These are phyloP conservation scores for Barbatosphaeria neglecta DNA, from an alignment of 495 filamentous ascomycete genomes.

Conservation along the genomic window DNA sequence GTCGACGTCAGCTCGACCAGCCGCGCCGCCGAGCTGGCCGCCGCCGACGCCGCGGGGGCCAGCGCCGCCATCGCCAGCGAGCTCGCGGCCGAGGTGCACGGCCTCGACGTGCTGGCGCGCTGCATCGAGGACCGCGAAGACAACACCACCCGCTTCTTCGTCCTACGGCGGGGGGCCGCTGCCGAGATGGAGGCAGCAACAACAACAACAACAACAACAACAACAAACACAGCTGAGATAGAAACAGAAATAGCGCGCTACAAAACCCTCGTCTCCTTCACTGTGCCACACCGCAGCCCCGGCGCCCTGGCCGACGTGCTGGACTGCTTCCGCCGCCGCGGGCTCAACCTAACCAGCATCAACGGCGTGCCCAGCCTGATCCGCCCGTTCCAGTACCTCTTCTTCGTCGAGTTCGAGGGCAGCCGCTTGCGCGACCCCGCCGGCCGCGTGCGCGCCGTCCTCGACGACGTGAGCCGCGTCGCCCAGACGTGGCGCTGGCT, in stretches of 20 bases:
- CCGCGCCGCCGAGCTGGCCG: slow-evolving; percentile 66
- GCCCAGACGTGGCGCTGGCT: slow-evolving; percentile 38
- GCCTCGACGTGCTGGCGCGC: slow-evolving; percentile 55
- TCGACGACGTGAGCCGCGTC: slow-evolving; percentile 28
- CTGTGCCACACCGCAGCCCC: slow-evolving; percentile 59
- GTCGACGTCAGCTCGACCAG: slow-evolving; percentile 82
- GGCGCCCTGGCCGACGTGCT: slow-evolving; percentile 76
- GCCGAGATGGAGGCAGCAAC: neutral
- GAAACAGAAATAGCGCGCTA: no score
- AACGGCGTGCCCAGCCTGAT: slow-evolving; percentile 70
- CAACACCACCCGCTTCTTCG: slow-evolving; percentile 83
- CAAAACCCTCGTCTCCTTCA: slow-evolving; percentile 79
- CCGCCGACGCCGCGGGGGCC: slow-evolving; percentile 41
- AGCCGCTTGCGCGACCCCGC: slow-evolving; percentile 33
- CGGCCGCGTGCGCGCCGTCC: slow-evolving; percentile 38
- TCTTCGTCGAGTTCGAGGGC: slow-evolving; percentile 83
- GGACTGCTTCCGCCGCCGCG: slow-evolving; percentile 57
- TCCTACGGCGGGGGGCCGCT: slow-evolving; percentile 42
- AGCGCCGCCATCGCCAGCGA: slow-evolving; percentile 67
- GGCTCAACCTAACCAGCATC: slow-evolving; percentile 82
- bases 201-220: no score
- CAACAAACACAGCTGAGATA: no score
- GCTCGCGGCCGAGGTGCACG: slow-evolving; percentile 55
- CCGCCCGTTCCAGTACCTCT: slow-evolving; percentile 79
- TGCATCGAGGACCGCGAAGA: slow-evolving; percentile 74